Conservation (phyloP, 106 monocot genomes). For the Dioscorea dumetorum region DNA sequence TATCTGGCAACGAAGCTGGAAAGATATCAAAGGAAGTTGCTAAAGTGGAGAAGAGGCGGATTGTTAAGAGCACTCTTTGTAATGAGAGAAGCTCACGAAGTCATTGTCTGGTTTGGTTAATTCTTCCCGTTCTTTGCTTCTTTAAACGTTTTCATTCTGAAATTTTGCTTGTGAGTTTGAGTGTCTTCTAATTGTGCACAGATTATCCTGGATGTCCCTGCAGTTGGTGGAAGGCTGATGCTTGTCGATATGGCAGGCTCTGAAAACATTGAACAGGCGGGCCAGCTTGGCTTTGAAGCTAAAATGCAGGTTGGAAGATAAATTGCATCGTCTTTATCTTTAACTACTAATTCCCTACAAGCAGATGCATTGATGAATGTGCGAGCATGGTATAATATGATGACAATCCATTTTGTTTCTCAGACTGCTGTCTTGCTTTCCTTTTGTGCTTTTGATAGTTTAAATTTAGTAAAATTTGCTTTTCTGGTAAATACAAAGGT, state of each 20-base stretch:
- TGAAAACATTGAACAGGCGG: conserved; percentile 96
- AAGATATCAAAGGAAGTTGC: conserved; percentile 89
- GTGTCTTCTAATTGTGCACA: conserved; percentile 6
- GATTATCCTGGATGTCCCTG: conserved; percentile 94
- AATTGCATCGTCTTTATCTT: too few relatives aligned
- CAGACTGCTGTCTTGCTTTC: too few relatives aligned
- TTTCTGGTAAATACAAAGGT: too few relatives aligned
- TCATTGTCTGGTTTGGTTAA: conserved; percentile 74
- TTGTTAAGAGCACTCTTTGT: conserved; percentile 89
- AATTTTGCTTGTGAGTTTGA: background rate
- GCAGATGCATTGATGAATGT: too few relatives aligned
- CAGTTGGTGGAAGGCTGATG: conserved; percentile 96
- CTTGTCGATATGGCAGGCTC: conserved; percentile 99
- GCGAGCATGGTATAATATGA: too few relatives aligned
- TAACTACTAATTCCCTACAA: too few relatives aligned
- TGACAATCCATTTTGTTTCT: too few relatives aligned
- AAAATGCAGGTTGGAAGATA: conserved; percentile 67
- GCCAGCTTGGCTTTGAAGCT: conserved; percentile 87
- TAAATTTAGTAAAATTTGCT: too few relatives aligned
- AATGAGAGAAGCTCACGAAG: conserved; percentile 95
- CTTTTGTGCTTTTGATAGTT: too few relatives aligned
- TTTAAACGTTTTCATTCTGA: background rate
- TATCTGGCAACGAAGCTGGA: conserved; percentile 89
- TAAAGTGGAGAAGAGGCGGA: conserved; percentile 81
- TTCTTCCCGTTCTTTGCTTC: background rate